phyloP scores from a whole-genome alignment of 768 basidiomycete species.

The Mrakia blollopis region DNA sequence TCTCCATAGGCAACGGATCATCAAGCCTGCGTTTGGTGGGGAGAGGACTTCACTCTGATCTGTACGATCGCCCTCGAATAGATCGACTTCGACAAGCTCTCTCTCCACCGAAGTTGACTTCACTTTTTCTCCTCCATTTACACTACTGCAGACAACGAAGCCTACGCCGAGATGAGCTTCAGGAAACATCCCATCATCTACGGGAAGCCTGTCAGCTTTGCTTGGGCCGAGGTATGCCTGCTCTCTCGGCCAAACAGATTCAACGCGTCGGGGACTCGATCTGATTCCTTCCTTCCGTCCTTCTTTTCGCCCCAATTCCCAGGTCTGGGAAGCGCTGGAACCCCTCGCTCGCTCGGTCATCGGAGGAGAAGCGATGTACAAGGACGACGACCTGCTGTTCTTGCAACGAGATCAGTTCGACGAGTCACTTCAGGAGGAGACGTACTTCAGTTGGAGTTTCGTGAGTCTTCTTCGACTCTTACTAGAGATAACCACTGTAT shows the following conservation, averaged over 20 bases:
- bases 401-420: background rate
- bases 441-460: background rate
- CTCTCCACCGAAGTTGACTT: background rate
- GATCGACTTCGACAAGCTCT: too few species aligned
- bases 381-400: constrained; percentile 27
- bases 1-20: background rate
- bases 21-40: constrained; percentile 22
- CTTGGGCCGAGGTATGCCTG: too few species aligned
- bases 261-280: too few species aligned
- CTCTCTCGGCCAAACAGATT: too few species aligned
- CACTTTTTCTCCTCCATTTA: too few species aligned
- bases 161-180: constrained; percentile 22
- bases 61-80: background rate
- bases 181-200: background rate
- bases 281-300: background rate
- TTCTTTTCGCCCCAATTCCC: background rate
- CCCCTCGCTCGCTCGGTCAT: background rate
- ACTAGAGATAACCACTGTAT: too few species aligned
- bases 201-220: background rate
- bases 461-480: background rate
- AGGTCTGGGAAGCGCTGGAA: background rate
- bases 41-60: constrained; percentile 13
- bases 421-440: constrained; percentile 12
- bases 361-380: background rate
- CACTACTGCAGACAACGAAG: background rate